Base-by-base conservation (phyloP, 2,329 filamentous ascomycete species). In the Coleophoma cylindrospora region DNA sequence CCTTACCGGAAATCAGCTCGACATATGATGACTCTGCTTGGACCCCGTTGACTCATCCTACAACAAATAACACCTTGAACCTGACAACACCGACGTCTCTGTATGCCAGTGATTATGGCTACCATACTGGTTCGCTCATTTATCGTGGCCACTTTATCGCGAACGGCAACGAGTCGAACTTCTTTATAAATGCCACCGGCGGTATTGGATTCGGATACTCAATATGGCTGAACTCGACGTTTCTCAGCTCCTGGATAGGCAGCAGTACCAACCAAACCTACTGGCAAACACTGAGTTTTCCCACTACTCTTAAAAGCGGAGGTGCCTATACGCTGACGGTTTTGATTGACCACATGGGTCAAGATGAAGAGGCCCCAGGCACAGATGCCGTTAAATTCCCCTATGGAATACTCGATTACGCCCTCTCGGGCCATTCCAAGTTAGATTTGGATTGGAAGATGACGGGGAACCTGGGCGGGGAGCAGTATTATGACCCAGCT, bases 311-410 rank as follows among this genome's bases (percentile, higher is more conserved):
- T 3, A 59, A 61, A 0, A 61, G 70, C 1, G 80, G 77, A 3
- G 69, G 71, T 21, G 57, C 65, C 0, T 81, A 87, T 61, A 73
- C 84, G 7, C 62, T 91, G 52, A 90, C 86, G 0, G 71, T 90
- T 3, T 66, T 90, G 1, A 72, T 90, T 15, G 87, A 90, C 65
- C 82, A 83, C 64, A 87, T 82, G 69, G 86, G 87, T 0, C 71
- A 87, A 1, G 77, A 88, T 54, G 80, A 86, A 57, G 80, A 86
- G 64, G 71, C 71, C 4, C 75, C 82, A 1, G 82, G 81, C 1
- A 61, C 63, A 3, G 80, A 84, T 27, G 63, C 69, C 14, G 84
- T 84, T 72, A 86, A 86, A 72, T 69, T 73, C 32, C 77, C 75
- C 1, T 79, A 76, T 45, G 83, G 77, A 32, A 79, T 88, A 52